Conservation (phyloP, 371 early-diverging fungal genomes). For the Rhizopus delemar region DNA sequence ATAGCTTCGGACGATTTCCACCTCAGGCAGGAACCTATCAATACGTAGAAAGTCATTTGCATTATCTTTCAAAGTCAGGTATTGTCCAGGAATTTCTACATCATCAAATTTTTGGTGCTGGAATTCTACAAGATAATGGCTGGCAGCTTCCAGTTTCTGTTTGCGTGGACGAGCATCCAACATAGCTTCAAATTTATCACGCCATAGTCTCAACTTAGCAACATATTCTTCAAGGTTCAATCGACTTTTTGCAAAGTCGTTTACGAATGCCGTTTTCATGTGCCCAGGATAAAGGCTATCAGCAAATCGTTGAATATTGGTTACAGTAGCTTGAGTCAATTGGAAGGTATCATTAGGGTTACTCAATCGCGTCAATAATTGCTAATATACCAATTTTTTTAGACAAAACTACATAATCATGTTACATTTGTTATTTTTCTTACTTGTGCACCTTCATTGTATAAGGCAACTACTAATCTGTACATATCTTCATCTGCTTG, state of each 20-base stretch:
- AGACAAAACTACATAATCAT: neutral
- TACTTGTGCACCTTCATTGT: slow-evolving; percentile 88
- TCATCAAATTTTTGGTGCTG: slow-evolving; percentile 97
- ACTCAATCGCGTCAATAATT: slow-evolving; percentile 60
- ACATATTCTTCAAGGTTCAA: slow-evolving; percentile 82
- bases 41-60: slow-evolving; percentile 92
- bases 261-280: slow-evolving; percentile 80
- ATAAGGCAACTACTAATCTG: slow-evolving; percentile 83
- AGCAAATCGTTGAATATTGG: slow-evolving; percentile 81
- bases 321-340: slow-evolving; percentile 72
- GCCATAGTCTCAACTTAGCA: slow-evolving; percentile 80
- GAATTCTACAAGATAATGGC: slow-evolving; percentile 93
- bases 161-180: slow-evolving; percentile 77
- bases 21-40: slow-evolving; percentile 89
- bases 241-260: slow-evolving; percentile 83
- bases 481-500: slow-evolving; percentile 95
- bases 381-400: slow-evolving; percentile 36
- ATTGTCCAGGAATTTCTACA: slow-evolving; percentile 97
- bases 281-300: slow-evolving; percentile 80
- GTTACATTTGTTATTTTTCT: neutral
- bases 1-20: slow-evolving; percentile 77
- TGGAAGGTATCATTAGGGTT: slow-evolving; percentile 62
- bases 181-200: slow-evolving; percentile 85
- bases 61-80: slow-evolving; percentile 77
- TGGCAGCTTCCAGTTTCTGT: slow-evolving; percentile 82